These are phyloP conservation scores for Stephania japonica DNA, from an alignment of 164 flowering plant species.

Conservation along the genomic window DNA sequence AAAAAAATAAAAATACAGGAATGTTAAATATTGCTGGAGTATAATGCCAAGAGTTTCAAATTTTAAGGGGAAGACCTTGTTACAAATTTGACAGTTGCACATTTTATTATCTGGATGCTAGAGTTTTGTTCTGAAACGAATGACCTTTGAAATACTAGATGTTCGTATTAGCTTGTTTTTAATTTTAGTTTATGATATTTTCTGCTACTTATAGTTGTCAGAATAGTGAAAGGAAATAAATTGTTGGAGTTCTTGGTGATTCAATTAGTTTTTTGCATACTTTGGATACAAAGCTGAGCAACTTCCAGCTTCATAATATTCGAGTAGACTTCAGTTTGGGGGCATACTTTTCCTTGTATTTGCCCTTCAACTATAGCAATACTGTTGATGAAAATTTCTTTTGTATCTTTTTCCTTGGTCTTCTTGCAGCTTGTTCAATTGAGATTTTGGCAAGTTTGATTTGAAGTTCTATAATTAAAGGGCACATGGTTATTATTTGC, in stretches of 20 bases:
- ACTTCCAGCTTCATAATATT: no score
- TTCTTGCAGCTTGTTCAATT: neutral
- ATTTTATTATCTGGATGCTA: neutral
- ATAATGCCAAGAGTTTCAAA: neutral
- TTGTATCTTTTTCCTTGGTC: neutral
- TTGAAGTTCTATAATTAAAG: constrained; percentile 1
- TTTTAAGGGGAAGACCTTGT: neutral
- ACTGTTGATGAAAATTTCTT: neutral
- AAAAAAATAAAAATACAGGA: neutral
- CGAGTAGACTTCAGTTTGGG: no score
- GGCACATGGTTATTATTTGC: constrained; percentile 13
- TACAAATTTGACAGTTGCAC: neutral
- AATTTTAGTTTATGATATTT: neutral
- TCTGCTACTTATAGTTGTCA: neutral
- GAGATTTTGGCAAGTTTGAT: neutral
- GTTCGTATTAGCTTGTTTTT: neutral
- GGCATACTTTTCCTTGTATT: no score
- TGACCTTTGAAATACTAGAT: neutral
- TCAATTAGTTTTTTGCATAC: no score
- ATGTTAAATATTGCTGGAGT: neutral
- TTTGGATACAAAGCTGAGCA: no score
- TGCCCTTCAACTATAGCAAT: no score
- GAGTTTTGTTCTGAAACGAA: neutral
- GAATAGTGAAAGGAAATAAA: no score
- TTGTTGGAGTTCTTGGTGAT: no score